Conservation (phyloP, 1,139 yeast species). For the Candida sp. region DNA sequence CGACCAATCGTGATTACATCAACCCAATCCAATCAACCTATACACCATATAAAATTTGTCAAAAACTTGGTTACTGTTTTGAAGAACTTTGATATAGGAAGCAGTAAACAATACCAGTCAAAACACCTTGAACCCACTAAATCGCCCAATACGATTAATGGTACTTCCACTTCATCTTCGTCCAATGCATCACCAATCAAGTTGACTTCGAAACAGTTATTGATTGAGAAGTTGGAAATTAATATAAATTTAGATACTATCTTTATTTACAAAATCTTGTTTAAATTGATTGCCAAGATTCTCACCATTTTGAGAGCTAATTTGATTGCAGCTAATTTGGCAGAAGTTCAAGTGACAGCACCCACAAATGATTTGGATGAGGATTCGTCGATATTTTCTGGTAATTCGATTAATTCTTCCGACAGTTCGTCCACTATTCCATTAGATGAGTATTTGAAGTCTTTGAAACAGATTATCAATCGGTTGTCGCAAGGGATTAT, state of each 20-base stretch:
- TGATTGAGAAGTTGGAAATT: conserved; percentile 45
- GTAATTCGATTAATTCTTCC: conserved; percentile 21
- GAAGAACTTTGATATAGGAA: conserved; percentile 42
- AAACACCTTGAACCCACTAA: not conserved
- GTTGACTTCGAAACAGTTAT: conserved; percentile 38
- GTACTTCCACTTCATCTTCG: not conserved
- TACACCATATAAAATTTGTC: conserved; percentile 33
- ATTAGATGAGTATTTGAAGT: conserved; percentile 30
- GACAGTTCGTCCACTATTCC: conserved; percentile 19
- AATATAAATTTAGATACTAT: conserved; percentile 39
- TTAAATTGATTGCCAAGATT: conserved; percentile 29
- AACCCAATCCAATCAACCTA: conserved; percentile 15
- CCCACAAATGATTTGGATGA: conserved; percentile 9
- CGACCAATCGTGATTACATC: not conserved
- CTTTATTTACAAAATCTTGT: conserved; percentile 36
- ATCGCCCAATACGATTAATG: not conserved
- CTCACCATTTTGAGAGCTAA: conserved; percentile 21
- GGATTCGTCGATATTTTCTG: conserved; percentile 35
- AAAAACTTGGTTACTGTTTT: conserved; percentile 31
- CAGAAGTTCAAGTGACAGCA: conserved; percentile 2
- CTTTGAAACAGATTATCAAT: conserved; percentile 25
- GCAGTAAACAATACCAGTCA: not conserved
- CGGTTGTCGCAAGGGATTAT: conserved; percentile 32
- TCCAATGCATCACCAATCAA: conserved; percentile 34
- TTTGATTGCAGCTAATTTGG: conserved; percentile 9